Percentiles rank a stretch among this genome's conserved stretches.
These are phyloP conservation scores for Moelleriella libera DNA, from an alignment of 2,329 filamentous ascomycete genomes.

Conservation along the genomic window DNA sequence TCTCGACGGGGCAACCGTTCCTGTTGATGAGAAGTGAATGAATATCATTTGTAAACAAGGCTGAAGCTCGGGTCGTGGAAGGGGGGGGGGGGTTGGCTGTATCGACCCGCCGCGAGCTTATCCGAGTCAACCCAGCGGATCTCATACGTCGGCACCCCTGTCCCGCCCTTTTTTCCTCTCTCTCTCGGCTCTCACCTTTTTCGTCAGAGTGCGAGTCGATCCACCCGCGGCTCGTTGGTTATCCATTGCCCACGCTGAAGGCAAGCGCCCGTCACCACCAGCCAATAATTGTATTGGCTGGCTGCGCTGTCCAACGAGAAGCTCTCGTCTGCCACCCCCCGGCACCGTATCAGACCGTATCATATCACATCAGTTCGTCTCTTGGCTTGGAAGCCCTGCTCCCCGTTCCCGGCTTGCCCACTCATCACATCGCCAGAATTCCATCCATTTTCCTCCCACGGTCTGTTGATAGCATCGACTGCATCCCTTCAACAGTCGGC, in stretches of 20 bases:
- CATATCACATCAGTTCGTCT: no score
- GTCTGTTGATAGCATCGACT: no score
- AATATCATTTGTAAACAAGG: background rate
- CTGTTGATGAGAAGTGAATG: background rate
- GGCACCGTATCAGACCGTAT: no score
- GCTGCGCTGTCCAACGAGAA: background rate
- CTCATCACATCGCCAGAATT: no score
- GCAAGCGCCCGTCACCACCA: background rate
- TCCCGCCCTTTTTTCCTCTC: slow-evolving; percentile 1
- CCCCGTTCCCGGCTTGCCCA: no score
- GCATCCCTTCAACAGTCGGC: no score
- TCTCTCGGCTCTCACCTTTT: slow-evolving; percentile 1
- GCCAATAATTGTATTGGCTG: background rate
- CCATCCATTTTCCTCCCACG: no score
- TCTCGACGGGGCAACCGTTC: background rate
- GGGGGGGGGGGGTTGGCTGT: no score
- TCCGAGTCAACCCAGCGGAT: background rate
- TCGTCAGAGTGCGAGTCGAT: background rate
- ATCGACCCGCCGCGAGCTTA: no score
- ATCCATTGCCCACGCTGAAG: background rate
- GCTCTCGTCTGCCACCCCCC: background rate
- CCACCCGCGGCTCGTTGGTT: slow-evolving; percentile 3
- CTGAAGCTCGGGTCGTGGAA: background rate
- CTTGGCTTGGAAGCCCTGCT: no score
- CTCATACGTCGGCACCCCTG: background rate